phyloP scores from a whole-genome alignment of 768 basidiomycete genomes.

The Serendipita sp. region DNA sequence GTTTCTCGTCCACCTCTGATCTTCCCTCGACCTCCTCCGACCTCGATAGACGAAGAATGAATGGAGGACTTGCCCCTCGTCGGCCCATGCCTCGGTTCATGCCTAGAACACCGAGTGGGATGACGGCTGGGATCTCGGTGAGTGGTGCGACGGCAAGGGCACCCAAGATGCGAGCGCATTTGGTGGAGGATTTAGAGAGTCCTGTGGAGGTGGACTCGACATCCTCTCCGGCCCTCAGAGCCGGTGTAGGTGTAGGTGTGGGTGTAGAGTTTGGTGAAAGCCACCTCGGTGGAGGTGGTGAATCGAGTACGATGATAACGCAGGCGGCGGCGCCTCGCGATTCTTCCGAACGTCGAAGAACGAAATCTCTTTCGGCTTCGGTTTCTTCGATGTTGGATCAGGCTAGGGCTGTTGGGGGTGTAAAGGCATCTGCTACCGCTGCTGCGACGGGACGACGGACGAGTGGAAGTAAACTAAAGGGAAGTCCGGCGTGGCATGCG shows the following conservation, averaged over 20 bases:
- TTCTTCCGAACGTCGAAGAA: not conserved
- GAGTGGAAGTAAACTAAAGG: conserved; percentile 1
- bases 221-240: no score
- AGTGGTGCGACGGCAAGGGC: not conserved
- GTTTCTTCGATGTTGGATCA: not conserved
- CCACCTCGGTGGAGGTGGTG: no score
- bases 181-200: not conserved
- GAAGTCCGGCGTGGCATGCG: conserved; percentile 2
- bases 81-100: not conserved
- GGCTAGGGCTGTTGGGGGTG: not conserved
- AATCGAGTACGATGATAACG: no score
- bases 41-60: not conserved
- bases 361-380: not conserved
- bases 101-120: not conserved
- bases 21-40: not conserved
- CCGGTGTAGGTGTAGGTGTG: no score
- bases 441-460: not conserved
- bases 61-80: not conserved
- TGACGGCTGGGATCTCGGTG: not conserved
- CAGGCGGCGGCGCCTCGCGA: no score
- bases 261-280: no score
- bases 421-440: not conserved
- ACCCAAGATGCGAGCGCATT: not conserved
- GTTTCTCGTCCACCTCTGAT: not conserved
- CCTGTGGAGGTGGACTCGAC: not conserved